phyloP scores from a whole-genome alignment of 2,329 filamentous ascomycete species.

The Arthroderma uncinatum region DNA sequence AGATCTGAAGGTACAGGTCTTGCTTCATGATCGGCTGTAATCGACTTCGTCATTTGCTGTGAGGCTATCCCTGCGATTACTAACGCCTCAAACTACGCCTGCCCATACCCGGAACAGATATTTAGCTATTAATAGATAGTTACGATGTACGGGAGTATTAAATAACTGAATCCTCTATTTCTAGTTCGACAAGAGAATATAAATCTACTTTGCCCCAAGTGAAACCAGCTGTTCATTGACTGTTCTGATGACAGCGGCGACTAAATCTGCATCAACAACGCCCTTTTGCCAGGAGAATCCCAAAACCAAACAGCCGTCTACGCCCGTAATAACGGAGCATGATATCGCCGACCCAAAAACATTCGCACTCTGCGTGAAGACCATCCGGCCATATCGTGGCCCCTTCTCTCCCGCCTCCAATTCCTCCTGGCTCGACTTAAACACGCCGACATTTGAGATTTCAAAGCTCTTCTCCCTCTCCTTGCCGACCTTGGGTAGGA shows the following conservation, averaged over 20 bases:
- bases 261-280: slow-evolving; percentile 2
- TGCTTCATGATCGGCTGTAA: too few species aligned
- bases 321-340: slow-evolving; percentile 34
- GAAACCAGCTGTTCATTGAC: not conserved
- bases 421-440: slow-evolving; percentile 14
- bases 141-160: too few species aligned
- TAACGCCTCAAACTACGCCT: too few species aligned
- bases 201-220: not conserved
- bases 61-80: too few species aligned
- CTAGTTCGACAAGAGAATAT: too few species aligned
- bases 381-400: slow-evolving; percentile 27
- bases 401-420: slow-evolving; percentile 11
- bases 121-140: too few species aligned
- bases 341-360: slow-evolving; percentile 30
- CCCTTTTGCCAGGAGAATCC: slow-evolving; percentile 31
- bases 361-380: slow-evolving; percentile 37
- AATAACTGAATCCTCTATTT: too few species aligned
- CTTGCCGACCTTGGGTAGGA: slow-evolving; percentile 30
- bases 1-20: too few species aligned
- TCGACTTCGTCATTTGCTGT: too few species aligned
- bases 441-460: slow-evolving; percentile 38
- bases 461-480: slow-evolving; percentile 32
- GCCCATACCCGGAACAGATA: too few species aligned
- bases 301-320: slow-evolving; percentile 34
- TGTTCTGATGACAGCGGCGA: not conserved